Conservation (phyloP, 2,329 filamentous ascomycete genomes). For the Botrytis cinerea region DNA sequence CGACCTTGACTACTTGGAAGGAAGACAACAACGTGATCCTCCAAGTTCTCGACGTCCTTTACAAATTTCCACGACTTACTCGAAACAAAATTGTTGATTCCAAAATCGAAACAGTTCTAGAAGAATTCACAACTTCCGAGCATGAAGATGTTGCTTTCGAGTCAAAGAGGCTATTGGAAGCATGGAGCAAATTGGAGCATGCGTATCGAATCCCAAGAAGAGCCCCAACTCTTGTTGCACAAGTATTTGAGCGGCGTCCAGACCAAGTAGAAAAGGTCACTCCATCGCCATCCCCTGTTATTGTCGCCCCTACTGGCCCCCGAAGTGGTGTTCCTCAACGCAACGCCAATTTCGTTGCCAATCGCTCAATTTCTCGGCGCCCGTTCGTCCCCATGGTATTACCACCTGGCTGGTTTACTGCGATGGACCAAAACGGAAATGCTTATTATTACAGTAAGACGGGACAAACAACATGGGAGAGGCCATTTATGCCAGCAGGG, state of each 20-base stretch:
- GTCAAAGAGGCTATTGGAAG: conserved; percentile 70
- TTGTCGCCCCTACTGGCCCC: conserved; percentile 52
- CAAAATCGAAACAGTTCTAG: conserved; percentile 83
- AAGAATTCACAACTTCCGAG: conserved; percentile 65
- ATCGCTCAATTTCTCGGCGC: conserved; percentile 58
- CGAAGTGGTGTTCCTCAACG: conserved; percentile 53
- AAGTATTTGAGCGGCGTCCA: conserved; percentile 62
- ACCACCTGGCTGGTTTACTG: conserved; percentile 83
- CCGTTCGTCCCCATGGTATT: conserved; percentile 58
- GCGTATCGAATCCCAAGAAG: conserved; percentile 92
- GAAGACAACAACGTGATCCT: conserved; percentile 89
- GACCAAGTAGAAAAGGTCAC: conserved; percentile 56
- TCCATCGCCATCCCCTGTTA: conserved; percentile 33
- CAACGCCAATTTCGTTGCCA: conserved; percentile 52
- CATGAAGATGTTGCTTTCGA: conserved; percentile 75
- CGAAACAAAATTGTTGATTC: conserved; percentile 97
- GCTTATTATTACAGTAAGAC: conserved; percentile 84
- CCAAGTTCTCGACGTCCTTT: conserved; percentile 86
- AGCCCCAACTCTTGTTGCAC: conserved; percentile 44
- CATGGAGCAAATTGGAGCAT: conserved; percentile 87
- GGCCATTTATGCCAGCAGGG: conserved; percentile 67
- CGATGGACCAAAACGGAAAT: conserved; percentile 68
- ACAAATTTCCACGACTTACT: conserved; percentile 85
- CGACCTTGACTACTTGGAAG: conserved; percentile 78
- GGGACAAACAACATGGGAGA: conserved; percentile 79